phyloP scores from a whole-genome alignment of 305 asterid species.

The Euphrasia arctica region DNA sequence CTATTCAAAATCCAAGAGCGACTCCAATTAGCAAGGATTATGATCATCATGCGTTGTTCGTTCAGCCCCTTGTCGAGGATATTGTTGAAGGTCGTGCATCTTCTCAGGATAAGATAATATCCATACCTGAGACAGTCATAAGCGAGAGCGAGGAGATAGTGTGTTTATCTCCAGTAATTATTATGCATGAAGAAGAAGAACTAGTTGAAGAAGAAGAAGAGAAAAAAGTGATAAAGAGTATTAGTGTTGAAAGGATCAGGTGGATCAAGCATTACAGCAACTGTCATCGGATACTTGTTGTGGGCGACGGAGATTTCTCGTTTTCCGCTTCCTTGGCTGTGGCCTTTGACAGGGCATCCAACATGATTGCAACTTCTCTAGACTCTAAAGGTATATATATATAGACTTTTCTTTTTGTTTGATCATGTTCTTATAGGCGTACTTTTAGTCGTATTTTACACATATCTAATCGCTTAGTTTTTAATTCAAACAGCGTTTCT shows the following conservation, averaged over 20 bases:
- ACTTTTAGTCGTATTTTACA: too few species aligned
- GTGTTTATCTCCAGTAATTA: too few species aligned
- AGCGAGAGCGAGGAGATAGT: too few species aligned
- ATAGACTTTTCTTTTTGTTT: not conserved
- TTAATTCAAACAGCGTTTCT: slow-evolving; percentile 22
- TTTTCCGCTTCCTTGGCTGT: slow-evolving; percentile 38
- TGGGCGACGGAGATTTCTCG: slow-evolving; percentile 54
- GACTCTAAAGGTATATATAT: slow-evolving; percentile 32
- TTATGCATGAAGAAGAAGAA: too few species aligned
- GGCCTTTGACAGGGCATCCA: slow-evolving; percentile 31
- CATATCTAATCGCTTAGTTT: too few species aligned
- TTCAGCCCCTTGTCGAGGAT: not conserved
- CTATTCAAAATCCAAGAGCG: not conserved
- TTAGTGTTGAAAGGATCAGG: not conserved
- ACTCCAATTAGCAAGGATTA: not conserved
- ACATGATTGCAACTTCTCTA: slow-evolving; percentile 42
- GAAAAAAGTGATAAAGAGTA: too few species aligned
- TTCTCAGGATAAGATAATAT: not conserved
- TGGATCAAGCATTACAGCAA: slow-evolving; percentile 42
- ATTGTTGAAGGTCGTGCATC: not conserved
- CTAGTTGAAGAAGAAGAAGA: too few species aligned
- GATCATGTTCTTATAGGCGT: not conserved
- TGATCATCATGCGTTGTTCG: not conserved
- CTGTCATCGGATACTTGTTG: slow-evolving; percentile 35
- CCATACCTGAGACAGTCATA: not conserved